Evolutionary conservation across 495 filamentous ascomycete species (phyloP).

Genomic region (Platismatia glauca): DNA sequence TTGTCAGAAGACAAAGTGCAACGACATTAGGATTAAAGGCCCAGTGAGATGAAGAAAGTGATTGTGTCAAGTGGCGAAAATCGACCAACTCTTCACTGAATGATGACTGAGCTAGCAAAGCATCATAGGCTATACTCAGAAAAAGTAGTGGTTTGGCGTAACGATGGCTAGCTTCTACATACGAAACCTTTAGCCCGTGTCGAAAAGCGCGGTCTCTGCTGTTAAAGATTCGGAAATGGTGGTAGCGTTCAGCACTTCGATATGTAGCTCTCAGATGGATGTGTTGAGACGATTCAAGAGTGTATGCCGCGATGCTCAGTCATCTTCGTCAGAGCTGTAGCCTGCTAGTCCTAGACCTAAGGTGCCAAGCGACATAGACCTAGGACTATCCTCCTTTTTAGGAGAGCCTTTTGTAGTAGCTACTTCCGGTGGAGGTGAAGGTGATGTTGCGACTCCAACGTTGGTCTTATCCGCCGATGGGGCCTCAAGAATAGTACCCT

Average conservation of each 20-base stretch:
- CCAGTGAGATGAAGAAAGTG: not conserved
- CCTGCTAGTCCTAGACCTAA: constrained; percentile 33
- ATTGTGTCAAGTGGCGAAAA: not conserved
- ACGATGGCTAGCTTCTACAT: not conserved
- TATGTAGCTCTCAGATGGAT: not conserved
- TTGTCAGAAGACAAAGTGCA: not conserved
- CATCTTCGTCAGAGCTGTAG: constrained; percentile 40
- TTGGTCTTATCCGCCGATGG: not conserved
- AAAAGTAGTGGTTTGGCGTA: not conserved
- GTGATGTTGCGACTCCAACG: not conserved
- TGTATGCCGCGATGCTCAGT: not conserved
- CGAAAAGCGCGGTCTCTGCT: not conserved
- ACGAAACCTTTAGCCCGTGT: not conserved
- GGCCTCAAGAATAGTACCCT: not conserved
- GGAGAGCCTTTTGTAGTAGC: not conserved
- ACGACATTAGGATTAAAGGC: not conserved
- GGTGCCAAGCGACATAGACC: not conserved
- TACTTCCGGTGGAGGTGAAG: not conserved
- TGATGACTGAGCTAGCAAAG: not conserved
- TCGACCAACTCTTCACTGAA: not conserved
- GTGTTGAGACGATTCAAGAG: not conserved
- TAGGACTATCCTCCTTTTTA: not conserved
- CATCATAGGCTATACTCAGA: not conserved
- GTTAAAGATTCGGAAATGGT: not conserved
- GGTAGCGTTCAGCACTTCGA: not conserved